Percentiles rank a stretch among this genome's conserved stretches.
These are phyloP conservation scores for Talaromyces sp. DNA, from an alignment of 2,329 filamentous ascomycete genomes.

Conservation along the genomic window DNA sequence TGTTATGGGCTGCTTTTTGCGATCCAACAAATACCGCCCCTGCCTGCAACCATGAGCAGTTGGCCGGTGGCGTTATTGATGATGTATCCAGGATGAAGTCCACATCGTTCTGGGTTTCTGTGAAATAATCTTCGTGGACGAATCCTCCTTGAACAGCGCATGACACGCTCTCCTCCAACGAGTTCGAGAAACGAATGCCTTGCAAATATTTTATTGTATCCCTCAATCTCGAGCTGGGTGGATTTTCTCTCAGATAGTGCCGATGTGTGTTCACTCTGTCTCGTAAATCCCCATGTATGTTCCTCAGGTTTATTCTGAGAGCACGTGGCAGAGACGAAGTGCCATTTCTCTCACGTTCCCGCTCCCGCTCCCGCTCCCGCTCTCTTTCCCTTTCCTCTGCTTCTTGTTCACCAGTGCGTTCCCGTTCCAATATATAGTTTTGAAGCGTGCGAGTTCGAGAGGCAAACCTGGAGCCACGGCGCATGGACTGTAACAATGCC, in stretches of 20 bases:
- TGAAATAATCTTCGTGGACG: constrained; percentile 49
- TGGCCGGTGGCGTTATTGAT: constrained; percentile 46
- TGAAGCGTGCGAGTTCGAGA: constrained; percentile 36
- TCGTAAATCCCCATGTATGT: constrained; percentile 31
- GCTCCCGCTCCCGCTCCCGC: constrained; percentile 7
- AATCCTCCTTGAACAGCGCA: constrained; percentile 52
- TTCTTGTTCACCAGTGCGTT: constrained; percentile 19
- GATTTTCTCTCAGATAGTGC: constrained; percentile 31
- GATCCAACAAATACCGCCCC: constrained; percentile 59
- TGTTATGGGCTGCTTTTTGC: constrained; percentile 50
- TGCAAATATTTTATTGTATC: constrained; percentile 60
- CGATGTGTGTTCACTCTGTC: constrained; percentile 33
- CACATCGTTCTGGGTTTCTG: constrained; percentile 40
- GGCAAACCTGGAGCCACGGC: constrained; percentile 33
- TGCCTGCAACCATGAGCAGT: constrained; percentile 59
- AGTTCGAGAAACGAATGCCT: constrained; percentile 50
- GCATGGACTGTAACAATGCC: constrained; percentile 36
- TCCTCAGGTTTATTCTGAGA: constrained; percentile 27
- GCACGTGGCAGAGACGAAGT: constrained; percentile 20
- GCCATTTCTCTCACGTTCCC: constrained; percentile 20
- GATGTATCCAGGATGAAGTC: constrained; percentile 57
- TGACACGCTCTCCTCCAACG: constrained; percentile 51
- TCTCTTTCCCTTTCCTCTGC: constrained; percentile 15
- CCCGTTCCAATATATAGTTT: constrained; percentile 35
- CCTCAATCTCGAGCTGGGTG: constrained; percentile 43